phyloP scores from a whole-genome alignment of 2,329 filamentous ascomycete species.

The Alternaria dauci region DNA sequence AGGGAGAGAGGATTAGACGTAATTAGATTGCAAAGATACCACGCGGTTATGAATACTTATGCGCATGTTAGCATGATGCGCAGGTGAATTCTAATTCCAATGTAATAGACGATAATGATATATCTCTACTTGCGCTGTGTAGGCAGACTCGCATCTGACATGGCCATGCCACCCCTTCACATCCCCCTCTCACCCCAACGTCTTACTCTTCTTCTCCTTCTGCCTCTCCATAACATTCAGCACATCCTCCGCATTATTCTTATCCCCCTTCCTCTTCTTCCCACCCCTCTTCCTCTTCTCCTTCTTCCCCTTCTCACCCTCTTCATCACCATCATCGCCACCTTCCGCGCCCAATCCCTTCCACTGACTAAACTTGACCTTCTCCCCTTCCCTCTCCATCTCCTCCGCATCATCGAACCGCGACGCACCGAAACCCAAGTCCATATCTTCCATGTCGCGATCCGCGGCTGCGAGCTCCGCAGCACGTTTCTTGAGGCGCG shows the following conservation, averaged over 20 bases:
- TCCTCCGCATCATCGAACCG: conserved; percentile 90
- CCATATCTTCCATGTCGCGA: conserved; percentile 88
- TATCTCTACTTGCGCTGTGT: no score
- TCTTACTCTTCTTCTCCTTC: conserved; percentile 44
- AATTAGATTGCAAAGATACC: background rate
- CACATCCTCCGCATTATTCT: conserved; percentile 81
- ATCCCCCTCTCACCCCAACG: conserved; percentile 12
- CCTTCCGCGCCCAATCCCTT: conserved; percentile 61
- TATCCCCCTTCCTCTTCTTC: conserved; percentile 81
- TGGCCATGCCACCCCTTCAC: no score
- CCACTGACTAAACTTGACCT: conserved; percentile 74
- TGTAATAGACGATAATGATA: no score
- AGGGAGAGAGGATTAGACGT: background rate
- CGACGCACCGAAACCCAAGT: conserved; percentile 91
- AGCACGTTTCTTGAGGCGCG: conserved; percentile 67
- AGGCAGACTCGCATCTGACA: no score
- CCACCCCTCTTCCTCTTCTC: conserved; percentile 73
- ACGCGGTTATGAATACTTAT: background rate
- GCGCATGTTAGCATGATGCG: background rate
- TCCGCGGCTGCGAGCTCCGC: conserved; percentile 76
- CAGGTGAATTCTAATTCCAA: no score
- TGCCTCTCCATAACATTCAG: conserved; percentile 77
- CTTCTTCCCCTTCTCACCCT: conserved; percentile 59
- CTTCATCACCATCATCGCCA: conserved; percentile 58
- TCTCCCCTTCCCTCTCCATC: conserved; percentile 66